Evolutionary conservation across 1,284 basidiomycete species (phyloP).

Genomic region (Malassezia cuniculi): DNA sequence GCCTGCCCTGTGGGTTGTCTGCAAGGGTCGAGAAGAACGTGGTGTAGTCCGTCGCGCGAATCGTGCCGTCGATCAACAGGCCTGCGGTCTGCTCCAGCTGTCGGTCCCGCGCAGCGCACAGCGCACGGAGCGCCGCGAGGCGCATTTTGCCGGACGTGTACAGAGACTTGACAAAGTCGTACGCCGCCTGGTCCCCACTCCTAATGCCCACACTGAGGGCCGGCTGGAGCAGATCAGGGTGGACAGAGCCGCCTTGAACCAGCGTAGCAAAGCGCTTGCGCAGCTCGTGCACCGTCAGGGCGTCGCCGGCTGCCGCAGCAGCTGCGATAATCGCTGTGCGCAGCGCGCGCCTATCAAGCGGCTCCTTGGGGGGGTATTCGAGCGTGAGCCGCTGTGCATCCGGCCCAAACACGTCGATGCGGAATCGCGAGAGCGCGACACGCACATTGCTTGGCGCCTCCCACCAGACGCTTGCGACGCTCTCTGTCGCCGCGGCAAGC

Average conservation of each 20-base stretch:
- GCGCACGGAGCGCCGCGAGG: constrained; percentile 42
- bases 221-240: constrained; percentile 44
- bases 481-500: constrained; percentile 9
- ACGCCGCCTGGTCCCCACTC: constrained; percentile 65
- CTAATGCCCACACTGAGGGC: constrained; percentile 50
- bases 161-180: constrained; percentile 51
- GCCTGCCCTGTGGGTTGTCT: constrained; percentile 28
- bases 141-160: constrained; percentile 51
- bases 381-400: constrained; percentile 67
- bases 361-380: constrained; percentile 58
- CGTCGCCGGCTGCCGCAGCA: constrained; percentile 50
- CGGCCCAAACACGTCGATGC: constrained; percentile 58
- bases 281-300: constrained; percentile 50
- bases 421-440: constrained; percentile 17
- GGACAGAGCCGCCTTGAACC: constrained; percentile 64
- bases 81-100: constrained; percentile 38
- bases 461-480: constrained; percentile 59
- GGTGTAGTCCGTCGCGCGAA: constrained; percentile 46
- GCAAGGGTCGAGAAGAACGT: constrained; percentile 35
- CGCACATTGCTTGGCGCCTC: constrained; percentile 58
- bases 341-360: constrained; percentile 59
- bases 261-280: constrained; percentile 60
- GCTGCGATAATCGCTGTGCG: constrained; percentile 59
- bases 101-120: constrained; percentile 27
- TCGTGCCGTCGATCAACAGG: constrained; percentile 32